Percentiles rank a stretch among this genome's conserved stretches.
Evolutionary conservation across 768 basidiomycete genomes (phyloP).

Genomic region (Suillus alpinus): DNA sequence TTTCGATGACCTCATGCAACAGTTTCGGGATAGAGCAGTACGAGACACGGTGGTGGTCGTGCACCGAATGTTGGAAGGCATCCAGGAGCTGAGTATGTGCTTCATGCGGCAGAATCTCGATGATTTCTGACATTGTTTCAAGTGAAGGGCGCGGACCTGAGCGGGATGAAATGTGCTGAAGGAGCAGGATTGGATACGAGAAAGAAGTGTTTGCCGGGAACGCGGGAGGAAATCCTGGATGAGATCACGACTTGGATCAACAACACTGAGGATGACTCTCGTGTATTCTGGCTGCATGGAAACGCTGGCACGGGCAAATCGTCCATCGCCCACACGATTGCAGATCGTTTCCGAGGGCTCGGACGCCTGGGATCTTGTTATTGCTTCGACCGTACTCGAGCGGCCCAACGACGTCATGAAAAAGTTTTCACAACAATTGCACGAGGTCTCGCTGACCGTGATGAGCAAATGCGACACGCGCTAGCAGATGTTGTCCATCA

Average conservation of each 20-base stretch:
- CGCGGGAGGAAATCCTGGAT: conserved; percentile 22
- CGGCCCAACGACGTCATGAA: conserved; percentile 4
- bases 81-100: not conserved
- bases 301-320: conserved; percentile 24
- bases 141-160: not conserved
- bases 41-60: not conserved
- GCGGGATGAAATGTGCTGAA: not conserved
- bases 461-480: no score
- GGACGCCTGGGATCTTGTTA: conserved; percentile 14
- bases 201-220: conserved; percentile 18
- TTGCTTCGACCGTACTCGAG: conserved; percentile 20
- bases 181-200: conserved; percentile 6
- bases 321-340: conserved; percentile 20
- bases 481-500: no score
- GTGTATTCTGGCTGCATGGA: no score
- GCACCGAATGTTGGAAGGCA: not conserved
- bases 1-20: conserved; percentile 4
- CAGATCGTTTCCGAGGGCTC: conserved; percentile 8
- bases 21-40: conserved; percentile 4
- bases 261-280: conserved; percentile 4
- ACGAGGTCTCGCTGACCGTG: not conserved
- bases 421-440: conserved; percentile 15
- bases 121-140: not conserved
- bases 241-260: conserved; percentile 26
- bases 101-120: not conserved